Evolutionary conservation across 768 basidiomycete genomes (phyloP).

Genomic region (Crucibulum laeve): DNA sequence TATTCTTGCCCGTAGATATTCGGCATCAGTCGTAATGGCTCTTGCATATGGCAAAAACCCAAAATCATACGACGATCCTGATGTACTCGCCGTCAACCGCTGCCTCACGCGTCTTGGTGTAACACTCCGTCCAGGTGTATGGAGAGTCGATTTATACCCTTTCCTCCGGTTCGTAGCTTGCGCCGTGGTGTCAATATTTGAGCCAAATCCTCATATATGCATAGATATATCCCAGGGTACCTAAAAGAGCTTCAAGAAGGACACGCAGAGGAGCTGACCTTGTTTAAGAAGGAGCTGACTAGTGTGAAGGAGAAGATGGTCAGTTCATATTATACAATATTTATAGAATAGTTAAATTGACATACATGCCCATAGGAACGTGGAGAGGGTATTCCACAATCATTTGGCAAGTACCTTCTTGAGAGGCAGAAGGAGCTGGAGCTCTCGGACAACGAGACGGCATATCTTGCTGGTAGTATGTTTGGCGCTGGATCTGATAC

Average conservation of each 20-base stretch:
- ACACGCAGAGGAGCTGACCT: slow-evolving; percentile 47
- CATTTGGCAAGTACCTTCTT: slow-evolving; percentile 56
- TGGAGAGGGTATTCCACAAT: slow-evolving; percentile 32
- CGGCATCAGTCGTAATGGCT: slow-evolving; percentile 45
- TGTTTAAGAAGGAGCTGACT: slow-evolving; percentile 51
- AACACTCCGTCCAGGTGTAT: slow-evolving; percentile 37
- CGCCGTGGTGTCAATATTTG: background rate
- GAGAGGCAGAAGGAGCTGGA: slow-evolving; percentile 50
- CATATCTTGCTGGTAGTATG: slow-evolving; percentile 60
- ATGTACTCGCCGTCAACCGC: slow-evolving; percentile 40
- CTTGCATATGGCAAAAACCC: slow-evolving; percentile 44
- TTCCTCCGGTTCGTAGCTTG: slow-evolving; percentile 26
- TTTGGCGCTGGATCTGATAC: slow-evolving; percentile 68
- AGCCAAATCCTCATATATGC: background rate
- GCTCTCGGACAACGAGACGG: slow-evolving; percentile 51
- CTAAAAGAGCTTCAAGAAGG: slow-evolving; percentile 51
- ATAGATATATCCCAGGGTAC: slow-evolving; percentile 56
- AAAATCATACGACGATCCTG: slow-evolving; percentile 38
- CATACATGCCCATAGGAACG: slow-evolving; percentile 16
- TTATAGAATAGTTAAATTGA: background rate
- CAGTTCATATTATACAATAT: slow-evolving; percentile 3
- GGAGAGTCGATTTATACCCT: slow-evolving; percentile 45
- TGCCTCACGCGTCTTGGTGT: slow-evolving; percentile 42
- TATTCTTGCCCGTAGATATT: slow-evolving; percentile 28
- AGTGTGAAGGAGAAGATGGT: slow-evolving; percentile 45